These are phyloP conservation scores for Friedmanniomyces endolithicus DNA, from an alignment of 495 filamentous ascomycete species.

Conservation along the genomic window DNA sequence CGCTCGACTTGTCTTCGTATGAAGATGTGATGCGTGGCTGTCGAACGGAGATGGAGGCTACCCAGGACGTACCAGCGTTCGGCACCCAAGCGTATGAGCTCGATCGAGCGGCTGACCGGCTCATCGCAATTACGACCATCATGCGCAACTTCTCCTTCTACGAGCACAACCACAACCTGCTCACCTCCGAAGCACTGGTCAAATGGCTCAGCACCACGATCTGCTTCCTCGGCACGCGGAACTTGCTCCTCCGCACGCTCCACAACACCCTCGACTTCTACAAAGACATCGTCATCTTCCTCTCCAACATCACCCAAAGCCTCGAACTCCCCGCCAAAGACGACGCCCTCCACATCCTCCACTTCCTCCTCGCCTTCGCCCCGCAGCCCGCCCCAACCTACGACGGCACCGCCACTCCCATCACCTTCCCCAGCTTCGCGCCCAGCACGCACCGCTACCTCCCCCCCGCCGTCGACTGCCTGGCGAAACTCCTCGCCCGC, in stretches of 20 bases:
- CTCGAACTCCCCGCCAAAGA: conserved; percentile 78
- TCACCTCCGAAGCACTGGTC: conserved; percentile 64
- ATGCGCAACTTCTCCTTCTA: conserved; percentile 83
- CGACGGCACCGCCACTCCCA: conserved; percentile 7
- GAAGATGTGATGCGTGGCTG: conserved; percentile 75
- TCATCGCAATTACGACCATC: conserved; percentile 86
- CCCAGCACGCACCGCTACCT: conserved; percentile 76
- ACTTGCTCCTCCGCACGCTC: conserved; percentile 67
- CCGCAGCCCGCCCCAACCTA: conserved; percentile 52
- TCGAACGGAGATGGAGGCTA: conserved; percentile 51
- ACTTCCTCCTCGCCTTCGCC: conserved; percentile 83
- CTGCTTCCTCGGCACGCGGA: conserved; percentile 77
- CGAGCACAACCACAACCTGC: conserved; percentile 56
- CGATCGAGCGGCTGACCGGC: conserved; percentile 70
- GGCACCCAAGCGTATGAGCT: conserved; percentile 71
- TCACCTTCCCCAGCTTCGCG: conserved; percentile 62
- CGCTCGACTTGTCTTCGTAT: conserved; percentile 66
- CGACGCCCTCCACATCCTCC: conserved; percentile 72
- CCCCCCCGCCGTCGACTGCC: conserved; percentile 72
- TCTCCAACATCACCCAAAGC: conserved; percentile 73
- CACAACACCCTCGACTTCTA: conserved; percentile 84
- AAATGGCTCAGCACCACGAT: conserved; percentile 71
- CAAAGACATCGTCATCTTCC: conserved; percentile 81
- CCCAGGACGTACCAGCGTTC: conserved; percentile 59
- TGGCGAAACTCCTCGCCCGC: conserved; percentile 83